Evolutionary conservation across 2,329 filamentous ascomycete species (phyloP), one percentile per base, ranked within the genome.

Genomic region (Cladosporium sphaerospermum): DNA sequence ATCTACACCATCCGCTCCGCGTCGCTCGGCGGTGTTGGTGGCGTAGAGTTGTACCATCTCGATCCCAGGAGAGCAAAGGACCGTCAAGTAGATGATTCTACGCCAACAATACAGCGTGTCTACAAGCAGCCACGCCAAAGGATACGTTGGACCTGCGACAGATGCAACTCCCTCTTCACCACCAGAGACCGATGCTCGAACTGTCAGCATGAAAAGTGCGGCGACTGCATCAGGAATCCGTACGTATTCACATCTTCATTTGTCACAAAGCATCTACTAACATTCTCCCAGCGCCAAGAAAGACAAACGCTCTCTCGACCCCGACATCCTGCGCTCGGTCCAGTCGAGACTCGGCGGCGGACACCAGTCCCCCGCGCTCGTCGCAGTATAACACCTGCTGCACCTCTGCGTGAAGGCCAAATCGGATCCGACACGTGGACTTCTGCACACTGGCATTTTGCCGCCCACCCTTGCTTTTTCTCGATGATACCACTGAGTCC

Each of bases 121-220:
- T 75, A 70, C 65, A 67, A 70, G 44, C 75, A 73, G 62, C 72
- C 73, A 33, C 67, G 73, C 42, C 69, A 69, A 44, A 66, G 73
- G 23, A 68, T 76, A 5, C 68, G 73, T 4, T 76, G 73, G 66
- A 70, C 67, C 40, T 89, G 86, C 67, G 78, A 83, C 59, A 71
- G 77, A 50, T 90, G 86, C 72, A 75, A 76, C 14, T 73, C 80
- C 39, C 86, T 82, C 66, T 74, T 78, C 2, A 71, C 76, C 3
- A 73, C 81, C 40, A 78, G 77, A 6, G 74, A 75, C 5, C 70
- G 71, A 34, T 89, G 86, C 71, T 68, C 69, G 44, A 78, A 76
- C 13, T 89, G 86, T 62, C 73, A 75, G 1, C 79, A 85, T 61
- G 69, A 76, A 55, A 82, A 83, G 59, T 84, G 84, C 62, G 69